Conservation (phyloP, 2,329 filamentous ascomycete species). For the Amylocarpus encephaloides region DNA sequence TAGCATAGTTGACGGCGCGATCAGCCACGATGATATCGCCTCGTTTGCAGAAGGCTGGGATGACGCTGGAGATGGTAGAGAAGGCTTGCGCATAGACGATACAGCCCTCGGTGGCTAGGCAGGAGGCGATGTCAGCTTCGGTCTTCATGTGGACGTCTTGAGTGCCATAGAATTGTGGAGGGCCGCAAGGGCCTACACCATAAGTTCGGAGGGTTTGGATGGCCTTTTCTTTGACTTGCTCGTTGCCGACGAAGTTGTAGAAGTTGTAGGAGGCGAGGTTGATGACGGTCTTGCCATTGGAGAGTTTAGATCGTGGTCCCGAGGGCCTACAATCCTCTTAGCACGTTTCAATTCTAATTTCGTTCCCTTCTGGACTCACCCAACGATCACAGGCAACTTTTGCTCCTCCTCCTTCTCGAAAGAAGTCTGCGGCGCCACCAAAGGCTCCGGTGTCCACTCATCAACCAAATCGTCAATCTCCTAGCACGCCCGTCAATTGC, state of each 20-base stretch:
- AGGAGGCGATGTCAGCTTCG: conserved; percentile 86
- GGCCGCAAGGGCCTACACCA: conserved; percentile 92
- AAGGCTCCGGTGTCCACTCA: conserved; percentile 91
- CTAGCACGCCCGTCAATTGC: conserved; percentile 31
- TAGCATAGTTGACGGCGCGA: conserved; percentile 85
- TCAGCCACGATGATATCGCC: conserved; percentile 97
- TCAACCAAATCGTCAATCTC: conserved; percentile 97
- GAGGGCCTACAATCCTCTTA: conserved; percentile 55
- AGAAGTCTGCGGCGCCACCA: conserved; percentile 66
- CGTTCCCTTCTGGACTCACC: conserved; percentile 46
- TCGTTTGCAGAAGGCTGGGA: conserved; percentile 93
- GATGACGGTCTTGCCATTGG: conserved; percentile 81
- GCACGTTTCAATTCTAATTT: background rate
- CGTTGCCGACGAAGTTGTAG: conserved; percentile 93
- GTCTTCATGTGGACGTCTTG: conserved; percentile 98
- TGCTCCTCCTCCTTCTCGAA: conserved; percentile 80
- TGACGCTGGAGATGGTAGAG: conserved; percentile 93
- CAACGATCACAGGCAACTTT: conserved; percentile 78
- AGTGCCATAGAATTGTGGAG: conserved; percentile 95
- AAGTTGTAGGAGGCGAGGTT: conserved; percentile 96
- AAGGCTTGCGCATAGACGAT: conserved; percentile 97
- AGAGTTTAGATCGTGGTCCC: conserved; percentile 82
- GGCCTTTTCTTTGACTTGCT: conserved; percentile 88
- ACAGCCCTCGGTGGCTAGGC: conserved; percentile 78
- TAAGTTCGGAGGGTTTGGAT: conserved; percentile 92